Evolutionary conservation across 1,284 basidiomycete genomes (phyloP).

Genomic region (Pulveroboletus sp.): DNA sequence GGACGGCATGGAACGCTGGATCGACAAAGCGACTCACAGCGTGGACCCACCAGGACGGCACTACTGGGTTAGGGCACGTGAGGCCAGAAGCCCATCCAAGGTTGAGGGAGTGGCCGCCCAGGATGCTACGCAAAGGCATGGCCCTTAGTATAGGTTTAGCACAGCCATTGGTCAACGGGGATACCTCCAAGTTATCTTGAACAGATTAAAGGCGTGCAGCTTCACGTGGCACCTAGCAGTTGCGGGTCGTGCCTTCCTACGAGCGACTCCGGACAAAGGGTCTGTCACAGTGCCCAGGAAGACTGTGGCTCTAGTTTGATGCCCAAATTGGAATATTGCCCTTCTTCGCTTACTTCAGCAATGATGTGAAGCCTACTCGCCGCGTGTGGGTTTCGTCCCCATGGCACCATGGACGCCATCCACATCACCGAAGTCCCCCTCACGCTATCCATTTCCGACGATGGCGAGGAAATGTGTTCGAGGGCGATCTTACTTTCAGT

Average conservation of each 20-base stretch:
- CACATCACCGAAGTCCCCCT: not conserved
- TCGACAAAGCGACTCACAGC: conserved; percentile 61
- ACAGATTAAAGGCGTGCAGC: conserved; percentile 8
- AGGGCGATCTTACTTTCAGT: conserved; percentile 48
- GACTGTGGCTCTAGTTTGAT: not conserved
- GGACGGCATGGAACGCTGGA: conserved; percentile 64
- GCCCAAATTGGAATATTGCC: not conserved
- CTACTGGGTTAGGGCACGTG: conserved; percentile 20
- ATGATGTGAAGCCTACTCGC: no score
- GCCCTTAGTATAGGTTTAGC: conserved; percentile 22
- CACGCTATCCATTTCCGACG: conserved; percentile 1
- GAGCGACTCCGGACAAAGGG: not conserved
- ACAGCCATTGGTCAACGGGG: conserved; percentile 28
- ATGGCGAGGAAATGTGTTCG: conserved; percentile 37
- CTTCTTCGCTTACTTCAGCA: no score
- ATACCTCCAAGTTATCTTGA: conserved; percentile 23
- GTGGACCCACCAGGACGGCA: not conserved
- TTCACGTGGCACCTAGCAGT: conserved; percentile 6
- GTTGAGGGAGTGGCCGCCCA: conserved; percentile 9
- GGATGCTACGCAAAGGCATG: conserved; percentile 17
- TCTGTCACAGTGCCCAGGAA: no score
- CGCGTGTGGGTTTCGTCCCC: not conserved
- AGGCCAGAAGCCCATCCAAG: conserved; percentile 11
- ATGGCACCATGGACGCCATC: conserved; percentile 28
- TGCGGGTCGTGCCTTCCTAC: not conserved